Conservation (phyloP, 2,329 filamentous ascomycete genomes). For the Hysterium pulicare region DNA sequence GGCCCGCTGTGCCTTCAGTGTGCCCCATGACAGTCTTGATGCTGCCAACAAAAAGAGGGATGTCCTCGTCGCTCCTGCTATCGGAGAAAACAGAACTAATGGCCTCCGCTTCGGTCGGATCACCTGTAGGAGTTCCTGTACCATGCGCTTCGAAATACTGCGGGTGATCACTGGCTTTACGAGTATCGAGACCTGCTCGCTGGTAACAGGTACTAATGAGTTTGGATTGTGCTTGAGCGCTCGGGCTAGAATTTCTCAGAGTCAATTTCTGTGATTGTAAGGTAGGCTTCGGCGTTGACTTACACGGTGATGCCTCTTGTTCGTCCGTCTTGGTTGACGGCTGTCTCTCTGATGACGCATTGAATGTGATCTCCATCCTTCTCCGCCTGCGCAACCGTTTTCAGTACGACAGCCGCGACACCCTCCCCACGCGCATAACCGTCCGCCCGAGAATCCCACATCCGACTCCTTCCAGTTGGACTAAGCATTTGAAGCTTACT, state of each 20-base stretch:
- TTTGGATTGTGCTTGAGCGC: conserved; percentile 28
- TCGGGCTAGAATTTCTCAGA: conserved; percentile 43
- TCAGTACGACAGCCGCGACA: conserved; percentile 48
- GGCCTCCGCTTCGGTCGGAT: conserved; percentile 23
- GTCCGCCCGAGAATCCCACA: conserved; percentile 35
- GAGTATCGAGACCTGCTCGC: conserved; percentile 30
- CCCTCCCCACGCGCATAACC: conserved; percentile 53
- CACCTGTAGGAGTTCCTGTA: conserved; percentile 38
- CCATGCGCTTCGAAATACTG: conserved; percentile 41
- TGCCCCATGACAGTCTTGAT: conserved; percentile 43
- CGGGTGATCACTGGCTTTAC: conserved; percentile 7
- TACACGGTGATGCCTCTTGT: conserved; percentile 30
- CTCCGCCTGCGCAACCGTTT: conserved; percentile 46
- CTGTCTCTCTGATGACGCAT: conserved; percentile 30
- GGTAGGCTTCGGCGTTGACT: conserved; percentile 30
- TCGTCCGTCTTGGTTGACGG: conserved; percentile 37
- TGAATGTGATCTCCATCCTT: conserved; percentile 42
- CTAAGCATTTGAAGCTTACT: conserved; percentile 18
- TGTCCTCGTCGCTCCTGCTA: conserved; percentile 1
- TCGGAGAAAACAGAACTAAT: conserved; percentile 7
- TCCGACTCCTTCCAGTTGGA: conserved; percentile 13
- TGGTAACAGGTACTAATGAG: conserved; percentile 37
- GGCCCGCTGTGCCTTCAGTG: conserved; percentile 38
- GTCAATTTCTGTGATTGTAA: conserved; percentile 23
- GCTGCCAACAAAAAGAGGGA: conserved; percentile 16